phyloP scores from a whole-genome alignment of 2,329 filamentous ascomycete species.

The Metarhizium brunneum region DNA sequence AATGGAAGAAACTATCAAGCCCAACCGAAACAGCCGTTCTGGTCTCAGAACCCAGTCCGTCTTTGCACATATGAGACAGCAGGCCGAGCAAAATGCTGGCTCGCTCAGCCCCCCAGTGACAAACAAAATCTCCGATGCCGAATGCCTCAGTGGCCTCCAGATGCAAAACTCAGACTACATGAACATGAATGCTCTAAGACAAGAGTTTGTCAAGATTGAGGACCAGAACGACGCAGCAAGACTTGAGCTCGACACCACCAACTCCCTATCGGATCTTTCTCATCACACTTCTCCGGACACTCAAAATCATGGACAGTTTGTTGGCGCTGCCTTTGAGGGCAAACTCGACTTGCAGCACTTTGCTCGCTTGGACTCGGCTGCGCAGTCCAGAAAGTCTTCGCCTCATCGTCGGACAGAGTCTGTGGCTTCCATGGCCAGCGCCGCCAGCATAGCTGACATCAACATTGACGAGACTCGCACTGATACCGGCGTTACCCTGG shows the following conservation, averaged over 20 bases:
- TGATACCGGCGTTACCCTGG: constrained; percentile 76
- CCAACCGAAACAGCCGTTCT: constrained; percentile 31
- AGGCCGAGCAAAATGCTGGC: constrained; percentile 41
- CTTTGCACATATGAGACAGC: constrained; percentile 50
- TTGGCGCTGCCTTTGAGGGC: constrained; percentile 30
- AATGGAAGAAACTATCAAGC: constrained; percentile 58
- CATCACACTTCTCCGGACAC: constrained; percentile 42
- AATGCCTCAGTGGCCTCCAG: constrained; percentile 36
- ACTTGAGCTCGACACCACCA: constrained; percentile 20
- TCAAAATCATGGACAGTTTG: constrained; percentile 23
- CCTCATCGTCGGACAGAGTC: constrained; percentile 51
- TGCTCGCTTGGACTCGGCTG: constrained; percentile 8
- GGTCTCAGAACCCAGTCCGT: constrained; percentile 38
- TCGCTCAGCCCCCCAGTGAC: constrained; percentile 47
- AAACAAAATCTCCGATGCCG: constrained; percentile 36
- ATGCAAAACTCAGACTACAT: constrained; percentile 50
- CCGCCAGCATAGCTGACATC: constrained; percentile 51
- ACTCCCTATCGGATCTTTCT: constrained; percentile 37
- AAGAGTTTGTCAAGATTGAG: constrained; percentile 33
- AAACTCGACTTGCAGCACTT: constrained; percentile 29
- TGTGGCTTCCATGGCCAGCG: constrained; percentile 46
- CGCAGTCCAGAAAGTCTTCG: constrained; percentile 13
- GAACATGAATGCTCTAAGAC: constrained; percentile 38
- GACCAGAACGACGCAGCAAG: constrained; percentile 22
- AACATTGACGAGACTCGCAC: constrained; percentile 57